Evolutionary conservation across 2,329 filamentous ascomycete species (phyloP), one percentile per base, ranked within the genome.

Genomic region (Curvularia spicifera): DNA sequence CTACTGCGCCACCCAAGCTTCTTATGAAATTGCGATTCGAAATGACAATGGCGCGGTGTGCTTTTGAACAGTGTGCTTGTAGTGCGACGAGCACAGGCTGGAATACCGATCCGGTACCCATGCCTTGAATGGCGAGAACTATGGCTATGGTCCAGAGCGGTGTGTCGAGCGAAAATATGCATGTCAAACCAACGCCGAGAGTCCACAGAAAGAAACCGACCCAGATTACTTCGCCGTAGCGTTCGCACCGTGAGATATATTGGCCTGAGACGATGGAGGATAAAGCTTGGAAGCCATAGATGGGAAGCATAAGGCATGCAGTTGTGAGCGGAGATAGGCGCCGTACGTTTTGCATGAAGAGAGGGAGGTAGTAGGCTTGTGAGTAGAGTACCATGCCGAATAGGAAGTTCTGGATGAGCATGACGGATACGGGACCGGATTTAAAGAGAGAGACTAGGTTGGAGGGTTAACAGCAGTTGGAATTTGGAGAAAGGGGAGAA

Each of bases 21-120:
- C 87, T 82, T 59, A 88, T 79, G 68, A 89, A 89, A 64, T 89
- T 89, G 1, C 87, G 80, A 51, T 84, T 83, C 2, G 84, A 85
- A 35, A 87, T 88, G 20, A 87, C 82, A 1, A 89, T 83, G 0
- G 87, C 87, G 20, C 87, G 80, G 43, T 88, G 82, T 0, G 81
- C 74, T 67, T 85, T 85, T 1, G 79, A 77, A 22, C 64, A 66
- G 37, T 72, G 69, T 0, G 85, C 84, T 68, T 87, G 85, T 13
- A 85, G 71, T 79, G 57, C 57, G 18, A 49, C 35, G 20, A 59
- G 53, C n/a, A 51, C 35, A 8, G 82, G 82, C 57, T 84, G 82
- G 60, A 84, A 83, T 5, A 79, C 77, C 57, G 78, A 80, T 1
- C 87, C 87, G 0, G 86, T 76, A 15, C 66, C 68, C 6, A 61